Evolutionary conservation across 352 stramenopile genomes (phyloP).

Genomic region (Pythium sukuiense): DNA sequence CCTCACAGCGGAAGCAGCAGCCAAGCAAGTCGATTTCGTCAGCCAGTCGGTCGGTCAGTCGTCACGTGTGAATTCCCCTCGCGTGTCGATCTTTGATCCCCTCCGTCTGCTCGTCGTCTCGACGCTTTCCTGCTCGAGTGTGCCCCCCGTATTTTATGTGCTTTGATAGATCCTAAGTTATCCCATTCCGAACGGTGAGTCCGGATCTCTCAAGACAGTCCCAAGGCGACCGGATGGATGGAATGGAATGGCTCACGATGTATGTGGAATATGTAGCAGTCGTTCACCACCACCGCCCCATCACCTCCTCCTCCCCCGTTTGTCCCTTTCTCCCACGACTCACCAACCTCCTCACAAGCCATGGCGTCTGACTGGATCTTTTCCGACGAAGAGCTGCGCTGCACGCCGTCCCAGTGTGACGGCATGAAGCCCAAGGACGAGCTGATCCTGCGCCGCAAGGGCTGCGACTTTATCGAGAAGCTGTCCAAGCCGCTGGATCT

Average conservation of each 20-base stretch:
- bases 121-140: slow-evolving; percentile 16
- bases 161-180: slow-evolving; percentile 35
- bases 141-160: slow-evolving; percentile 31
- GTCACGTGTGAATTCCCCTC: slow-evolving; percentile 10
- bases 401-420: slow-evolving; percentile 67
- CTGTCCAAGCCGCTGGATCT: slow-evolving; percentile 77
- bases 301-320: slow-evolving; percentile 1
- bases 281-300: not conserved
- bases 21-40: slow-evolving; percentile 6
- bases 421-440: slow-evolving; percentile 79
- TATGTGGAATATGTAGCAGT: slow-evolving; percentile 13
- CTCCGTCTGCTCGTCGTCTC: slow-evolving; percentile 4
- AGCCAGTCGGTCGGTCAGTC: slow-evolving; percentile 1
- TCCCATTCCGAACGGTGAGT: slow-evolving; percentile 26
- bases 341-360: slow-evolving; percentile 5
- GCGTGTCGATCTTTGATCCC: slow-evolving; percentile 1
- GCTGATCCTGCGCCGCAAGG: slow-evolving; percentile 66
- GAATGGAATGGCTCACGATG: slow-evolving; percentile 8
- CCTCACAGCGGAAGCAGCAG: not conserved
- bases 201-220: not conserved
- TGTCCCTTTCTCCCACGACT: slow-evolving; percentile 3
- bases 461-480: slow-evolving; percentile 86
- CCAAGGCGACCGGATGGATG: not conserved
- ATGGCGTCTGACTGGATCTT: slow-evolving; percentile 82
- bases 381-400: slow-evolving; percentile 58